These are phyloP conservation scores for Phytophthora sojae DNA, from an alignment of 352 stramenopile species.

Conservation along the genomic window DNA sequence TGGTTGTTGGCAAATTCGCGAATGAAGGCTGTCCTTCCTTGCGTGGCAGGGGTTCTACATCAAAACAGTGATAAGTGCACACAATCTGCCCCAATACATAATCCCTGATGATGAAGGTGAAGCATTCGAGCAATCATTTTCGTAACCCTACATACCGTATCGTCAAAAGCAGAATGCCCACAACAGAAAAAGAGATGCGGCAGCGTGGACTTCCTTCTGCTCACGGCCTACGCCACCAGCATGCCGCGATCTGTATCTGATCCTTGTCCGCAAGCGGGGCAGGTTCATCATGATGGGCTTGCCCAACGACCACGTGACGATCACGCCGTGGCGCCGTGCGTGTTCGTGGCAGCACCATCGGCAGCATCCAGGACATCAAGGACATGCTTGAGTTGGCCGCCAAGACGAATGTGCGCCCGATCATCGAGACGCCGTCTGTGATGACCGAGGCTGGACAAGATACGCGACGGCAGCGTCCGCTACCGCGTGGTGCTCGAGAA, in stretches of 20 bases:
- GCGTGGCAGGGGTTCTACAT: too few relatives aligned
- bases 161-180: too few relatives aligned
- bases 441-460: slow-evolving; percentile 48
- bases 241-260: slow-evolving; percentile 21
- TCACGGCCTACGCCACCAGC: slow-evolving; percentile 6
- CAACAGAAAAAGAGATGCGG: too few relatives aligned
- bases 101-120: too few relatives aligned
- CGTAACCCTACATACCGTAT: too few relatives aligned
- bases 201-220: slow-evolving; percentile 6
- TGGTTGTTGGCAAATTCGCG: not conserved
- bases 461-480: slow-evolving; percentile 37
- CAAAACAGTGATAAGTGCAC: too few relatives aligned
- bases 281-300: slow-evolving; percentile 14
- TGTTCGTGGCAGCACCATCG: slow-evolving; percentile 10
- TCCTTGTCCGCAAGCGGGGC: slow-evolving; percentile 3
- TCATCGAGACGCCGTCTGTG: slow-evolving; percentile 58
- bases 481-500: slow-evolving; percentile 42
- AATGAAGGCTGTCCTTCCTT: not conserved
- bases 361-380: slow-evolving; percentile 30
- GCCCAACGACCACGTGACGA: slow-evolving; percentile 11
- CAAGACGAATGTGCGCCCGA: slow-evolving; percentile 56
- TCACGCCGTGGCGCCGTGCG: not conserved
- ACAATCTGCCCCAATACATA: too few relatives aligned
- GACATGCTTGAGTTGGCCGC: slow-evolving; percentile 83
- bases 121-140: too few relatives aligned